Conservation (phyloP, 305 asterid species). For the Vinca major region DNA sequence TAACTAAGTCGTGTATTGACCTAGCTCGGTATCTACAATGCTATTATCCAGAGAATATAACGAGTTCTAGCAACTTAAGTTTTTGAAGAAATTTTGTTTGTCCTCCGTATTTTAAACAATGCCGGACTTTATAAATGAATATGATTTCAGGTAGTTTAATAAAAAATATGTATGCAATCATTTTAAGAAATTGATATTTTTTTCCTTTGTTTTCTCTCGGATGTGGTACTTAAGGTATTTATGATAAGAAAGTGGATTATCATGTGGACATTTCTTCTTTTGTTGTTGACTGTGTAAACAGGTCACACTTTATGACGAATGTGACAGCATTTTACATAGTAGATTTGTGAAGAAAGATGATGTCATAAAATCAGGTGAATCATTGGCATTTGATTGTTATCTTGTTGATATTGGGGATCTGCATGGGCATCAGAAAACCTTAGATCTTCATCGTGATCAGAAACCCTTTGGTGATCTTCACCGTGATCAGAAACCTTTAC, state of each 20-base stretch:
- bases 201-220: not conserved
- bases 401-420: constrained; percentile 78
- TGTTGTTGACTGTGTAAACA: constrained; percentile 18
- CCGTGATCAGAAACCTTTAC: constrained; percentile 36
- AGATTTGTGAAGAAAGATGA: constrained; percentile 66
- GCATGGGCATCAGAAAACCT: constrained; percentile 38
- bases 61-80: not conserved
- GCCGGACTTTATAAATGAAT: not conserved
- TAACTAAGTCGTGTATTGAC: not conserved
- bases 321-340: constrained; percentile 56
- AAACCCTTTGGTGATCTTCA: constrained; percentile 56
- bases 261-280: not conserved
- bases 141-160: not conserved
- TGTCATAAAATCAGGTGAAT: constrained; percentile 51
- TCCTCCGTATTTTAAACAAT: not conserved
- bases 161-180: not conserved
- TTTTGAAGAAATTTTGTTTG: not conserved
- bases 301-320: constrained; percentile 74
- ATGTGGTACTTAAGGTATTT: not conserved
- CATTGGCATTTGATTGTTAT: constrained; percentile 47
- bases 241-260: not conserved
- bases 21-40: not conserved
- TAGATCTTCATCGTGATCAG: constrained; percentile 13
- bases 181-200: not conserved
- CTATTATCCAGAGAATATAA: not conserved